Evolutionary conservation across 164 flowering plant genomes (phyloP), one percentile per base, ranked within the genome.

Genomic region (Umbellularia californica): DNA sequence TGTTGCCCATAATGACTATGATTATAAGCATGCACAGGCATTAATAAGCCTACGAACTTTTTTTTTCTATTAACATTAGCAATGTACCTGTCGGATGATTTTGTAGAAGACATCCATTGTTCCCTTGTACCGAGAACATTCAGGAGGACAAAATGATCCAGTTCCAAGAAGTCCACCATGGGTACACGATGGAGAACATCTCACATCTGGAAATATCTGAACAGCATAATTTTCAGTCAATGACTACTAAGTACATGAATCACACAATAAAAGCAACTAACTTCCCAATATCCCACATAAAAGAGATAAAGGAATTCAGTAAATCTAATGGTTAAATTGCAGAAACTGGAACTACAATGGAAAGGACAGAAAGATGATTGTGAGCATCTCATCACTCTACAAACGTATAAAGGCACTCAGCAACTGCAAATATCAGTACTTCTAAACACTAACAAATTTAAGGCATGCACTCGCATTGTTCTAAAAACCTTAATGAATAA

Each of bases 111-210:
- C 97, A 85, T 96, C 99, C 55, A 90, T 64, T 6, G 99, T 91
- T 78, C 99, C 99, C 81, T 88, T 94, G 83, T 96, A 96, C 71
- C 85, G 93, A 84, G 92, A 96, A 85, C 97, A 94, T 79, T 92
- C 97, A 60, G 94, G 95, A 20, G 98, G 95, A 67, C 97, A 94
- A 58, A 88, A 85, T 30, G 91, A 70, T 24, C 87, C 92, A 2
- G 97, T 88, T 52, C 98, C 95, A 79, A 90, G 92, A 76, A 89
- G 75, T 66, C 87, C 97, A 84, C 89, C 97, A 50, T 89, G 92
- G 6, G 92, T 50, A 72, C 98, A 96, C 24, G 96, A 85, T 58
- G 98, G 92, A 23, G 97, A 96, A 80, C 97, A 94, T 77, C 97
- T 88, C 67, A 91, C 69, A 81, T 96, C 93, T 15, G 92, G 87